These are phyloP conservation scores for Parietaria judaica DNA, from an alignment of 306 rosid genomes.

Conservation along the genomic window DNA sequence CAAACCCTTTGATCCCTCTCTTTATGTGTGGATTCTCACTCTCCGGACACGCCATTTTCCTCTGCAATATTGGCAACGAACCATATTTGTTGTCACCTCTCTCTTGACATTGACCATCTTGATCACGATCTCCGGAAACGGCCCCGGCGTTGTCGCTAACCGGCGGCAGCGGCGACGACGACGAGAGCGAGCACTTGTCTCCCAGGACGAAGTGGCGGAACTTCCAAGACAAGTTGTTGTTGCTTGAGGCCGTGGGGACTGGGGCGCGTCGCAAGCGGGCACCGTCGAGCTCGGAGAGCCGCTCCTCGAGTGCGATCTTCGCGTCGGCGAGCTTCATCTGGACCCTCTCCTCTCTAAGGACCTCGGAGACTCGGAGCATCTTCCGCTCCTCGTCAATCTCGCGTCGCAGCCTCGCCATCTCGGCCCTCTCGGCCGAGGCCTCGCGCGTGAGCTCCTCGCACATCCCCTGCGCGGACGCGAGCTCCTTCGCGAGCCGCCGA, in stretches of 20 bases:
- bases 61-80: slow-evolving; percentile 8
- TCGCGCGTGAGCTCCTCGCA: slow-evolving; percentile 36
- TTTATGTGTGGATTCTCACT: slow-evolving; percentile 49
- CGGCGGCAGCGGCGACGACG: too few species aligned
- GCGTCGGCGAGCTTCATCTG: slow-evolving; percentile 55
- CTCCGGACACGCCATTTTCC: slow-evolving; percentile 26
- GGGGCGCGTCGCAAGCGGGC: neutral
- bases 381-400: slow-evolving; percentile 50
- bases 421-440: slow-evolving; percentile 23
- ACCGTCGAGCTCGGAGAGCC: slow-evolving; percentile 25
- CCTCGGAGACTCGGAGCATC: slow-evolving; percentile 46
- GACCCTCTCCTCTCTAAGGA: slow-evolving; percentile 47
- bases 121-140: neutral
- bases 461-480: slow-evolving; percentile 27
- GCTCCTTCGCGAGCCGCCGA: slow-evolving; percentile 30
- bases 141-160: too few species aligned
- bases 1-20: slow-evolving; percentile 60
- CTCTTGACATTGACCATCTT: neutral
- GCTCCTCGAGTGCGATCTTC: slow-evolving; percentile 36
- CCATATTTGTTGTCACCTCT: slow-evolving; percentile 1
- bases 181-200: neutral
- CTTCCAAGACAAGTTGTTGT: slow-evolving; percentile 12
- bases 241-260: neutral
- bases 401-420: slow-evolving; percentile 28
- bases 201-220: slow-evolving; percentile 13